phyloP scores from a whole-genome alignment of 1,284 basidiomycete species.

The Moesziomyces parantarcticus region DNA sequence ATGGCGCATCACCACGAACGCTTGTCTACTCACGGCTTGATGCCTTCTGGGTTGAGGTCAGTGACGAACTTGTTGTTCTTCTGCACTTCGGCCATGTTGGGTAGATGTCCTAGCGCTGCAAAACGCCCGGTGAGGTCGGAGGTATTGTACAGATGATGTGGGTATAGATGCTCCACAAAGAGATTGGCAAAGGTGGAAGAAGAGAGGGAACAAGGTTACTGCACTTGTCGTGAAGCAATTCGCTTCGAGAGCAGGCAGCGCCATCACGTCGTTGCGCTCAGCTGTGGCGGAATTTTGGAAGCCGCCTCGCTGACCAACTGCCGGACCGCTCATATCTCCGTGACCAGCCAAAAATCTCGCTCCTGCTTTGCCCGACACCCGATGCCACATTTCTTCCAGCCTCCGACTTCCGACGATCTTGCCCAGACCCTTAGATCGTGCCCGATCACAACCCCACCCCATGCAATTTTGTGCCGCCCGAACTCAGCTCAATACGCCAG shows the following conservation, averaged over 20 bases:
- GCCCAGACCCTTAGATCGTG: background rate
- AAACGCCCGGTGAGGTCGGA: background rate
- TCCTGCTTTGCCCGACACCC: constrained; percentile 13
- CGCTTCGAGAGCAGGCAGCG: constrained; percentile 6
- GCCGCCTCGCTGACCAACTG: background rate
- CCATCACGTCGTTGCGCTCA: constrained; percentile 27
- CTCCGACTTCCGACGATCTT: constrained; percentile 9
- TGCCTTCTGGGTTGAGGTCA: constrained; percentile 81
- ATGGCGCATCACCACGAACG: too few relatives aligned
- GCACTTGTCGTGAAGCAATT: background rate
- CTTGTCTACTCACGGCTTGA: constrained; percentile 82
- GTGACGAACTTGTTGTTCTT: constrained; percentile 57
- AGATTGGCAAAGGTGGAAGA: too few relatives aligned
- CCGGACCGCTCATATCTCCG: constrained; percentile 3
- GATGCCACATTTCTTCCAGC: background rate
- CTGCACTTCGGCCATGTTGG: constrained; percentile 36
- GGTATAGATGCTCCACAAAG: background rate
- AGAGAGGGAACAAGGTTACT: background rate
- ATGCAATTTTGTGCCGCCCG: background rate
- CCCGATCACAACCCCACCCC: constrained; percentile 18
- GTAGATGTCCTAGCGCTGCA: background rate
- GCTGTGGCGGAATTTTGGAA: constrained; percentile 25
- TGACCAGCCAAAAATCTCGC: background rate
- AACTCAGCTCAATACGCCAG: background rate
- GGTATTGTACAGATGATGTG: background rate